A percentile compares a stretch with the other conserved stretches of the same genome.
Evolutionary conservation across 2,329 filamentous ascomycete species (phyloP).

Genomic region (Geoglossum cookeanum): DNA sequence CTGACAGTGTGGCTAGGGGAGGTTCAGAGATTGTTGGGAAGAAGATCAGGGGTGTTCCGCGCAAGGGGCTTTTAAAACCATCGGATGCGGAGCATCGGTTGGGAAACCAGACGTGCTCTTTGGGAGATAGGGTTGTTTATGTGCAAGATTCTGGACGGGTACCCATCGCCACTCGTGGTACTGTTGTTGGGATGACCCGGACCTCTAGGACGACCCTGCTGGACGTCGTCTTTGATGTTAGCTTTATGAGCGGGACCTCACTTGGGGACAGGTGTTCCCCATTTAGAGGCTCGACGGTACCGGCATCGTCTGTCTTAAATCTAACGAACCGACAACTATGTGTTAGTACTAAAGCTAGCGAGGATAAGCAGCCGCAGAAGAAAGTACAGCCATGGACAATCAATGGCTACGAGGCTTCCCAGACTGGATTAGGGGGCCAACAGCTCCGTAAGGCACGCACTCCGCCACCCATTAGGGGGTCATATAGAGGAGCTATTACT

Average conservation of each 20-base stretch:
- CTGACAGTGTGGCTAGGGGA: constrained; percentile 40
- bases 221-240: constrained; percentile 81
- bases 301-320: constrained; percentile 76
- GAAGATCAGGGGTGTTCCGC: constrained; percentile 62
- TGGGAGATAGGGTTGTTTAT: constrained; percentile 87
- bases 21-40: constrained; percentile 38
- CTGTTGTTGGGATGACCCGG: constrained; percentile 83
- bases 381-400: constrained; percentile 37
- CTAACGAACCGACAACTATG: constrained; percentile 66
- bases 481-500: constrained; percentile 36
- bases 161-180: constrained; percentile 77
- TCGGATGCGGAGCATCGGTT: constrained; percentile 86
- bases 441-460: constrained; percentile 38
- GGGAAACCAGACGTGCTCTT: constrained; percentile 59
- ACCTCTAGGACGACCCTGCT: constrained; percentile 67
- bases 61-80: constrained; percentile 79
- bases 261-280: constrained; percentile 76
- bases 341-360: constrained; percentile 27
- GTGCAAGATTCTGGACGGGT: constrained; percentile 86
- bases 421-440: constrained; percentile 35
- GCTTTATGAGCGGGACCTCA: constrained; percentile 94
- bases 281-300: constrained; percentile 86
- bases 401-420: constrained; percentile 35
- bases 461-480: constrained; percentile 38
- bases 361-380: constrained; percentile 24